Percentiles rank a stretch among this genome's conserved stretches.
Evolutionary conservation across 352 stramenopile species (phyloP).

Genomic region (Phytopythium delawarense): DNA sequence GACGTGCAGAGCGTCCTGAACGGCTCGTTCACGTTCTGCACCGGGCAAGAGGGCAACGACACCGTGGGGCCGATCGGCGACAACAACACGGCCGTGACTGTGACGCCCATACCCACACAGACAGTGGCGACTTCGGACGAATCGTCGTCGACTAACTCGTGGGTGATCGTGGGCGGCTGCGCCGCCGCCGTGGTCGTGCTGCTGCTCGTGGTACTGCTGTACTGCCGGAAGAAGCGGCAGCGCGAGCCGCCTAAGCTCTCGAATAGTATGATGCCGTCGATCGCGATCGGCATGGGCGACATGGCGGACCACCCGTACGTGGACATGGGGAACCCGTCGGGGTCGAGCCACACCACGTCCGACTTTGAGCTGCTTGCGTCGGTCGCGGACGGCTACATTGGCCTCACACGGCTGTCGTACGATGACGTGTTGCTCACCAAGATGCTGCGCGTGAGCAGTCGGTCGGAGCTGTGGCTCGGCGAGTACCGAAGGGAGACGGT

Average conservation of each 20-base stretch:
- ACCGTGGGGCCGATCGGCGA: slow-evolving; percentile 2
- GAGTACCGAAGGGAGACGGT: slow-evolving; percentile 62
- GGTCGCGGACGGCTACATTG: slow-evolving; percentile 63
- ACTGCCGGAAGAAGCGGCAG: slow-evolving; percentile 30
- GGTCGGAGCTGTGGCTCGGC: slow-evolving; percentile 72
- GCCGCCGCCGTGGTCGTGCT: slow-evolving; percentile 31
- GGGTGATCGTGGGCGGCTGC: slow-evolving; percentile 40
- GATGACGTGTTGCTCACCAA: slow-evolving; percentile 69
- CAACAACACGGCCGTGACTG: slow-evolving; percentile 18
- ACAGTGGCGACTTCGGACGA: slow-evolving; percentile 12
- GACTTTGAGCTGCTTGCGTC: slow-evolving; percentile 71
- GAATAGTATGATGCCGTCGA: slow-evolving; percentile 44
- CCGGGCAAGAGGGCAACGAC: slow-evolving; percentile 12
- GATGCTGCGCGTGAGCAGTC: slow-evolving; percentile 66
- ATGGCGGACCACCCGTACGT: slow-evolving; percentile 57
- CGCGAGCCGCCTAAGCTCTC: slow-evolving; percentile 45
- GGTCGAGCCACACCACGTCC: slow-evolving; percentile 65
- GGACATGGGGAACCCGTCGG: slow-evolving; percentile 38
- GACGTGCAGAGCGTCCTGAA: slow-evolving; percentile 41
- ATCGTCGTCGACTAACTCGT: slow-evolving; percentile 35
- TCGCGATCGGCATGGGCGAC: slow-evolving; percentile 54
- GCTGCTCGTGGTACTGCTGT: slow-evolving; percentile 27
- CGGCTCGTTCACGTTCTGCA: slow-evolving; percentile 58
- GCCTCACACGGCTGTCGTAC: slow-evolving; percentile 60
- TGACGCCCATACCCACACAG: slow-evolving; percentile 6